phyloP scores from a whole-genome alignment of 306 rosid genomes.

The Cucumis melo region DNA sequence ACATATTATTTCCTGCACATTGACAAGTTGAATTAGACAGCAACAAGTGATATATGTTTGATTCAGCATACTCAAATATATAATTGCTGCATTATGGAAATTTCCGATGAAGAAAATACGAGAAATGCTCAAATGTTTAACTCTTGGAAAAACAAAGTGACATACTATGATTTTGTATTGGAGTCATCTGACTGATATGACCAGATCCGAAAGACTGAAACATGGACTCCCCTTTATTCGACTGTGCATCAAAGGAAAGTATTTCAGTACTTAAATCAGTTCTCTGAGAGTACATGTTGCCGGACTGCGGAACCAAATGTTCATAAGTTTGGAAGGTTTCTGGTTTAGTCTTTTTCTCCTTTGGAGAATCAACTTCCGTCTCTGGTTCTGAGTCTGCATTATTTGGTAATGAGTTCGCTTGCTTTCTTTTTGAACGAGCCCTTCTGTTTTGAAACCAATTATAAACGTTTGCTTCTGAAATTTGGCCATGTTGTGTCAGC shows the following conservation, averaged over 20 bases:
- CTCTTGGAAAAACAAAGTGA: not conserved
- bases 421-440: slow-evolving; percentile 73
- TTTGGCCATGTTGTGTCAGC: slow-evolving; percentile 51
- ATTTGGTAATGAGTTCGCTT: slow-evolving; percentile 14
- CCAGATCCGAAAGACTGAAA: slow-evolving; percentile 7
- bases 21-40: not conserved
- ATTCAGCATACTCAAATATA: not conserved
- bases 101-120: not conserved
- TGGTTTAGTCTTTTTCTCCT: slow-evolving; percentile 26
- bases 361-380: slow-evolving; percentile 36
- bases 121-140: not conserved
- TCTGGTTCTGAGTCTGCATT: slow-evolving; percentile 28
- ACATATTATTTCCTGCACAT: slow-evolving; percentile 6
- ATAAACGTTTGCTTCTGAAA: slow-evolving; percentile 73
- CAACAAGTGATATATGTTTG: not conserved
- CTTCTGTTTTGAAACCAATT: slow-evolving; percentile 84
- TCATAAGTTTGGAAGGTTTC: slow-evolving; percentile 20
- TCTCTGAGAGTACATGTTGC: slow-evolving; percentile 28
- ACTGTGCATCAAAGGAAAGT: not conserved
- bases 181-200: not conserved
- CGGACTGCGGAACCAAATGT: slow-evolving; percentile 16
- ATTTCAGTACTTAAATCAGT: slow-evolving; percentile 28
- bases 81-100: not conserved
- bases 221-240: slow-evolving; percentile 4
- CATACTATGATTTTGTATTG: slow-evolving; percentile 3